Evolutionary conservation across 306 rosid genomes (phyloP), one percentile per base, ranked within the genome.

Genomic region (Medicago lupulina): DNA sequence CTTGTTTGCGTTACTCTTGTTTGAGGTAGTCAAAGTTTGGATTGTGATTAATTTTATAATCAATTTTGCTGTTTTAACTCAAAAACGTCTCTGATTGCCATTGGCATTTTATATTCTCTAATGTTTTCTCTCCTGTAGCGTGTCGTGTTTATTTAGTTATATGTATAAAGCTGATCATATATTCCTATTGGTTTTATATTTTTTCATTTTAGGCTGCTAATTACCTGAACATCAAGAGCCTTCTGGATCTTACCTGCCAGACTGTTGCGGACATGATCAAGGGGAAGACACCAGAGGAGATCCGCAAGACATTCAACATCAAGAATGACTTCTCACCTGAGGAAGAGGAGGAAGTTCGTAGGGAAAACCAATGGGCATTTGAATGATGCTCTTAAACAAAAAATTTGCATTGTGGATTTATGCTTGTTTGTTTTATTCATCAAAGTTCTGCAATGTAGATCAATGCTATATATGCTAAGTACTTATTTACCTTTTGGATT

Each of bases 291-390:
- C 93, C 95, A 0, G 97, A 93, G 84, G 97, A 89, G 75, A 89
- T 93, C 41, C 85, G 93, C 39, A 89, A 82, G 84, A 90, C 90
- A 19, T 93, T 93, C 18, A 90, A 84, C 66, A 93, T 93, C 53
- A 87, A 86, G 86, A 91, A 93, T 61, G 97, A 91, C 75, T 91
- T 90, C 77, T 86, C 88, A 15, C 86, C 89, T 0, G 97, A 91
- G 85, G 98, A 93, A 79, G 97, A 91, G 83, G 93, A 89, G 67
- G 93, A 91, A 80, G 89, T 89, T 79, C 93, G 96, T 16, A 75
- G 91, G 71, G 98, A 87, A 85, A 92, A 90, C 64, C 96, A 90
- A 62, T 93, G 96, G 98, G 93, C 95, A 9, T 90, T 90, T 69
- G 96, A 93, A 71, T 90, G 85, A 89, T 74, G 43, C 47, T 41